Evolutionary conservation across 495 filamentous ascomycete species (phyloP), one percentile per base, ranked within the genome.

Genomic region (Xylaria flabelliformis): DNA sequence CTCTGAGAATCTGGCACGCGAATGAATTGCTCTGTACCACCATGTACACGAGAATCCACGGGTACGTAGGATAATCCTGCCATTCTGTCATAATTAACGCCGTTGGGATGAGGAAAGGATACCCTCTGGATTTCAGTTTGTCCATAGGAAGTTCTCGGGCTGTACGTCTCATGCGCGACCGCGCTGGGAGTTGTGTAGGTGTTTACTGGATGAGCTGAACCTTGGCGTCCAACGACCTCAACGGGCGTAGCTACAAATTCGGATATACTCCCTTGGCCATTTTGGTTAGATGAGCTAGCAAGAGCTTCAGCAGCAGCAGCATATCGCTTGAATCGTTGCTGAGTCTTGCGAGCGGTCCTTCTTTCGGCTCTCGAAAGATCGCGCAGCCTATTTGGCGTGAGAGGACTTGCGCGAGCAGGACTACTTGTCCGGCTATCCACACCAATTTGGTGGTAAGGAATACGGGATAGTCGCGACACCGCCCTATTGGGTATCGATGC

Each of bases 241-340:
- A 71, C 51, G 42, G 71, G 58, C 19, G 55, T 32, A 53, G 74
- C 32, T 70, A 68, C 66, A 32, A 55, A 50, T 53, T 66, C 71
- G 48, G 64, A 70, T n/a, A 72, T 72, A 70, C 63, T 76, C 53
- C 64, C 70, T 73, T 65, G 63, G 19, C 50, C 61, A 53, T 65
- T 69, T 17, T 72, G 71, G 24, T 48, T 46, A 41, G 74, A 68
- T 41, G 74, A 64, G 58, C 61, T 71, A 29, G 77, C 74, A n/a
- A 79, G 74, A 41, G 77, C 77, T 74, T 79, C 73, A 34, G 77
- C 77, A 44, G 76, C 77, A 42, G 76, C 76, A 69, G 77, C 77
- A 64, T 79, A 79, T 78, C 77, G 75, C 64, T 76, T 79, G 66
- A 79, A 79, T 41, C 77, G 77, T 69, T 72, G 70, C 10, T 73